Conservation (phyloP, 108 stramenopile species). For the Fragilariopsis cylindrus region DNA sequence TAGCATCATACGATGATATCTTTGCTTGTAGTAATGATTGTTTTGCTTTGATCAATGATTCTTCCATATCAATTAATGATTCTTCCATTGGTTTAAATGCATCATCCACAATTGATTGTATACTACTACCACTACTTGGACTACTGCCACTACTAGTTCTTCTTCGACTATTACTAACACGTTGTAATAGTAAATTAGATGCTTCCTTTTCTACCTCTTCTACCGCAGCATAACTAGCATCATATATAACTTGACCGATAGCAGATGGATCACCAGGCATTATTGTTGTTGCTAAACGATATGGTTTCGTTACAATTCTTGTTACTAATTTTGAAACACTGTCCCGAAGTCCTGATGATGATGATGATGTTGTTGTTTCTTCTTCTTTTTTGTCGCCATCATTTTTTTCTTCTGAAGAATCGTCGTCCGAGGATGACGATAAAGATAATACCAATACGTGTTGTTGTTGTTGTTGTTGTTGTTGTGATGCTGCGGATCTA, state of each 20-base stretch:
- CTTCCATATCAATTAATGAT: slow-evolving; percentile 46
- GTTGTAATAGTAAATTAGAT: neutral
- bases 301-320: no score
- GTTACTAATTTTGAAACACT: no score
- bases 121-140: neutral
- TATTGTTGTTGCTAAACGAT: no score
- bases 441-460: no score
- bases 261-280: slow-evolving; percentile 21
- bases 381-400: no score
- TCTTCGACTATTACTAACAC: neutral
- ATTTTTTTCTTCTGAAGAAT: no score
- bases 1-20: slow-evolving; percentile 25
- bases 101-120: slow-evolving; percentile 34
- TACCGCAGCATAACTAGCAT: slow-evolving; percentile 46
- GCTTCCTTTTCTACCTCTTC: slow-evolving; percentile 41
- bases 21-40: slow-evolving; percentile 39
- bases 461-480: no score
- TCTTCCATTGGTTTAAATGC: slow-evolving; percentile 57
- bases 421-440: no score
- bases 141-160: neutral
- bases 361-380: no score
- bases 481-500: no score
- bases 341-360: no score
- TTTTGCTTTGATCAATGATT: slow-evolving; percentile 26
- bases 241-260: slow-evolving; percentile 42